Conservation (phyloP, 306 rosid species). For the Chamaecrista fasciculata region DNA sequence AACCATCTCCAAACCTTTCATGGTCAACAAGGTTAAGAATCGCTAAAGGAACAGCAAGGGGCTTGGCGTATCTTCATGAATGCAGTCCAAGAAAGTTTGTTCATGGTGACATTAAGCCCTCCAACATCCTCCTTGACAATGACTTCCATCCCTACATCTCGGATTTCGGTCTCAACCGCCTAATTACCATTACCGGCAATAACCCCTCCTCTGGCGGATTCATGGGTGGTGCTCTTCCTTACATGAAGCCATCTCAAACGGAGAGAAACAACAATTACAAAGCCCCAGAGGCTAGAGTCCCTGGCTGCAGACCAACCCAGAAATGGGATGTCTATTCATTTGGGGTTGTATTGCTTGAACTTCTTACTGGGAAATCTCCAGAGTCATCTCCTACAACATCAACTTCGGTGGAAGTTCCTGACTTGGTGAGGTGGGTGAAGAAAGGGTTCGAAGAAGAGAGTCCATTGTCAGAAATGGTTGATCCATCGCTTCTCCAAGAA, state of each 20-base stretch:
- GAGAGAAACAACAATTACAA: slow-evolving; percentile 70
- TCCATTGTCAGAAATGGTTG: slow-evolving; percentile 90
- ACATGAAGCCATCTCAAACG: slow-evolving; percentile 64
- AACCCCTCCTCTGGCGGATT: slow-evolving; percentile 91
- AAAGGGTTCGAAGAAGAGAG: slow-evolving; percentile 90
- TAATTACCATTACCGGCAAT: slow-evolving; percentile 84
- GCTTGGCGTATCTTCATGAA: slow-evolving; percentile 95
- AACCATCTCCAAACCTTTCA: slow-evolving; percentile 62
- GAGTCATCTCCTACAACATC: slow-evolving; percentile 86
- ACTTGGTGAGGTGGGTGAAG: slow-evolving; percentile 86
- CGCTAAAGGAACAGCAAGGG: slow-evolving; percentile 83
- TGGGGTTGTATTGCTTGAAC: slow-evolving; percentile 81
- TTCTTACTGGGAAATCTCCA: slow-evolving; percentile 92
- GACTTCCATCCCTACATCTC: slow-evolving; percentile 75
- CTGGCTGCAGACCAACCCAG: slow-evolving; percentile 73
- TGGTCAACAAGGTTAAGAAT: slow-evolving; percentile 83
- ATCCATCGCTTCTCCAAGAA: slow-evolving; percentile 78
- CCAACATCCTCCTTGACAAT: slow-evolving; percentile 85
- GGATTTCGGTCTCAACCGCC: slow-evolving; percentile 80
- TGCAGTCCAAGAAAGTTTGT: slow-evolving; percentile 97
- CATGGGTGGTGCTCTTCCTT: slow-evolving; percentile 88
- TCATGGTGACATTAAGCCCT: slow-evolving; percentile 92
- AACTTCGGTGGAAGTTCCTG: slow-evolving; percentile 74
- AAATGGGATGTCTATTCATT: slow-evolving; percentile 94
- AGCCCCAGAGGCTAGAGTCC: slow-evolving; percentile 78